Evolutionary conservation across 768 basidiomycete genomes (phyloP).

Genomic region (Omphalotus guepiniiformis): DNA sequence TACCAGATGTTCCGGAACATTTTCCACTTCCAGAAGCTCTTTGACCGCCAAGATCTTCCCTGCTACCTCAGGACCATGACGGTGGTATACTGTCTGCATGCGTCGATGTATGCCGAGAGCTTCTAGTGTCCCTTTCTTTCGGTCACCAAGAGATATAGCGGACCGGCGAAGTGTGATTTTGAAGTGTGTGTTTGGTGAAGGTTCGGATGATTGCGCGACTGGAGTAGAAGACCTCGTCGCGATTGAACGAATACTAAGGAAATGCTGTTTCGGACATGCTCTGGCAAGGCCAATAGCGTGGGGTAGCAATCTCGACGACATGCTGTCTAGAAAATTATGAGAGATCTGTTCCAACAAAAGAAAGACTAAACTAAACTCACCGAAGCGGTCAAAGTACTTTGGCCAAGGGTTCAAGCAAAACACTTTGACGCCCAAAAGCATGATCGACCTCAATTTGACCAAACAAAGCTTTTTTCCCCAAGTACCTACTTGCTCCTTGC

Average conservation of each 20-base stretch:
- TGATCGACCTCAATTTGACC: too few relatives aligned
- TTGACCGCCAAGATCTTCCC: constrained; percentile 87
- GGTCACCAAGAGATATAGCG: constrained; percentile 74
- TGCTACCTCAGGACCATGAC: constrained; percentile 66
- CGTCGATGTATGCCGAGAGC: constrained; percentile 81
- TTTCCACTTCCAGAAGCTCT: constrained; percentile 85
- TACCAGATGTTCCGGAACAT: constrained; percentile 67
- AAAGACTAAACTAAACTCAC: too few relatives aligned
- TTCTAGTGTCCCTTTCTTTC: constrained; percentile 68
- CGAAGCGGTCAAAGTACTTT: too few relatives aligned
- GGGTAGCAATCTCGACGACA: not conserved
- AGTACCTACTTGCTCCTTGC: not conserved
- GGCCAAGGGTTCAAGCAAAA: too few relatives aligned
- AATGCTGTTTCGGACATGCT: not conserved
- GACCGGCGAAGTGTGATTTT: constrained; percentile 89
- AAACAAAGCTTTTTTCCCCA: too few relatives aligned
- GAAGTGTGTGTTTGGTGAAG: constrained; percentile 61
- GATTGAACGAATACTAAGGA: not conserved
- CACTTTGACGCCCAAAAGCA: too few relatives aligned
- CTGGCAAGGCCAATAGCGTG: not conserved
- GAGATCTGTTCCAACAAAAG: too few relatives aligned
- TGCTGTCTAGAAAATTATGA: not conserved
- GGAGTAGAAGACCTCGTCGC: not conserved
- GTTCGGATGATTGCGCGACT: not conserved
- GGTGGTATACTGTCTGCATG: constrained; percentile 81